A percentile compares a stretch with the other conserved stretches of the same genome.
phyloP scores from a whole-genome alignment of 805 yeast species.

The Starmerella stigmatis region DNA sequence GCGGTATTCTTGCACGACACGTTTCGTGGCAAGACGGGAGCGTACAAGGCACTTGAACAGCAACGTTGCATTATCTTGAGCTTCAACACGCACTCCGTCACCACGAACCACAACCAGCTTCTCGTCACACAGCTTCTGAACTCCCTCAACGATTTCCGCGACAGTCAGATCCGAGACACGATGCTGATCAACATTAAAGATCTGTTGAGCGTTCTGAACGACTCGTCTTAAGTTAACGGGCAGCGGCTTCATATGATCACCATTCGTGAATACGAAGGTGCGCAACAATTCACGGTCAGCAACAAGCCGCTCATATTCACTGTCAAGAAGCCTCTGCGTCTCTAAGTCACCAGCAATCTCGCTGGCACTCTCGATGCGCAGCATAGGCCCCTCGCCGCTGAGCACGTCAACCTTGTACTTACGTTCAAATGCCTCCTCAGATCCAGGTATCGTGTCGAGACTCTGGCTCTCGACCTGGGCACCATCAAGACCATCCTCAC shows the following conservation, averaged over 20 bases:
- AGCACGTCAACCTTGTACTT: constrained; percentile 81
- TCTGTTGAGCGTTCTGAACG: constrained; percentile 92
- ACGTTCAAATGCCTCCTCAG: constrained; percentile 68
- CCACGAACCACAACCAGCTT: constrained; percentile 70
- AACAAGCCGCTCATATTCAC: constrained; percentile 67
- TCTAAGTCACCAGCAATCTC: constrained; percentile 85
- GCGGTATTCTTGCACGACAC: constrained; percentile 84
- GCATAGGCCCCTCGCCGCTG: constrained; percentile 49
- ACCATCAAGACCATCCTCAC: constrained; percentile 99
- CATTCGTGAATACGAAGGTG: constrained; percentile 71
- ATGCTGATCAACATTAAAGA: constrained; percentile 83
- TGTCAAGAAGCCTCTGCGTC: constrained; percentile 69
- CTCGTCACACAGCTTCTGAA: constrained; percentile 54
- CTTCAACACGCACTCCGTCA: constrained; percentile 63
- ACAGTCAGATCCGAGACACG: constrained; percentile 85
- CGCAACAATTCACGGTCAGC: constrained; percentile 74
- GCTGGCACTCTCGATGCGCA: constrained; percentile 75
- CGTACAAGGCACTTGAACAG: constrained; percentile 86
- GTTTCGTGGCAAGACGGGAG: constrained; percentile 80
- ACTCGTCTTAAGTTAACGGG: constrained; percentile 97
- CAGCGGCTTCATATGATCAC: constrained; percentile 94
- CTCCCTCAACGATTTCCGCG: constrained; percentile 65
- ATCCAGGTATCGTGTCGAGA: constrained; percentile 89
- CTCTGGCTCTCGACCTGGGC: constrained; percentile 95
- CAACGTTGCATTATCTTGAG: constrained; percentile 84